A percentile compares a stretch with the other conserved stretches of the same genome.
These are phyloP conservation scores for Vitis rupestris DNA, from an alignment of 164 flowering plant species.

Conservation along the genomic window DNA sequence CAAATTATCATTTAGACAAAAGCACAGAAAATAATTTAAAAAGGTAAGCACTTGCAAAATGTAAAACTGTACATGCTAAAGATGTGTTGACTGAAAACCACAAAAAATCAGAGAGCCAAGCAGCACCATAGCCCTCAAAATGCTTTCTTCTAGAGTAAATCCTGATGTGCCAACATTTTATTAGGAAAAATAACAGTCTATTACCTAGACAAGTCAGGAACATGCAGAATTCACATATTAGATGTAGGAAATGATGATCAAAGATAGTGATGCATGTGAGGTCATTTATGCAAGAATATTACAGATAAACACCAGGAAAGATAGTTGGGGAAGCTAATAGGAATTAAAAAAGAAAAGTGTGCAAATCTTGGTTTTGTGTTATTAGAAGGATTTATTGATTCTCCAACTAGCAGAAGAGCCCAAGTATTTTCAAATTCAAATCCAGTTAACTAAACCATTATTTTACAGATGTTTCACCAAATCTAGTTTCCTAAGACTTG, in stretches of 20 bases:
- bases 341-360: no score
- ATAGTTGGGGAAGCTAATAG: no score
- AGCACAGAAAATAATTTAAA: neutral
- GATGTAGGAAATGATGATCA: neutral
- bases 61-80: slow-evolving; percentile 1
- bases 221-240: neutral
- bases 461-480: no score
- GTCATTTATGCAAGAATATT: no score
- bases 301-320: no score
- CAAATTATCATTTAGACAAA: neutral
- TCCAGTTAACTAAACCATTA: no score
- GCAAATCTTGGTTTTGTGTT: no score
- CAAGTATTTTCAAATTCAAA: no score
- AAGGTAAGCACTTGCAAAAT: slow-evolving; percentile 3
- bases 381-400: no score
- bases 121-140: slow-evolving; percentile 5
- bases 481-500: no score
- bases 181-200: neutral
- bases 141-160: slow-evolving; percentile 3
- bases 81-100: slow-evolving; percentile 2
- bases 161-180: slow-evolving; percentile 11
- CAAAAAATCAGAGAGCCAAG: slow-evolving; percentile 10
- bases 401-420: no score
- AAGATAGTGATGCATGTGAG: neutral
- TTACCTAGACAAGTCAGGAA: neutral